Percentiles rank a stretch among this genome's conserved stretches.
phyloP scores from a whole-genome alignment of 2,329 filamentous ascomycete species.

The Corinectria fuckeliana region DNA sequence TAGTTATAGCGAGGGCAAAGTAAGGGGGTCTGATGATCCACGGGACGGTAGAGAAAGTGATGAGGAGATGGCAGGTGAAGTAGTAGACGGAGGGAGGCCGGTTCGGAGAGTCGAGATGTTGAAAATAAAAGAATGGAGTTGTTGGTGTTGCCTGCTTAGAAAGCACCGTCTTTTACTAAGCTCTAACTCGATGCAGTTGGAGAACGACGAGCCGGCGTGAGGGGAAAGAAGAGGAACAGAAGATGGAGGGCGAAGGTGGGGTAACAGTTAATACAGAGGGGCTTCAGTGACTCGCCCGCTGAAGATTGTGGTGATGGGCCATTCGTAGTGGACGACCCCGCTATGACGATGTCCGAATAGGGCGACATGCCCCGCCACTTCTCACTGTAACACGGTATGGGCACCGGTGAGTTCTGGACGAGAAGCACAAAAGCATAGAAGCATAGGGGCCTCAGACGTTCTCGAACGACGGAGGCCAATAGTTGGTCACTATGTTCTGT shows the following conservation, averaged over 20 bases:
- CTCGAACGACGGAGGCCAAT: not conserved
- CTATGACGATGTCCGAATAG: conserved; percentile 1
- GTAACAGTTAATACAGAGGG: conserved; percentile 2
- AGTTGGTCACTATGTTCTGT: not conserved
- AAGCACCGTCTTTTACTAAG: conserved; percentile 38
- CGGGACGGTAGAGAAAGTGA: not conserved
- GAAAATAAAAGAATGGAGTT: conserved; percentile 7
- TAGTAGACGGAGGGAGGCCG: not conserved
- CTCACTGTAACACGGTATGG: not conserved
- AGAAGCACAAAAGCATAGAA: not conserved
- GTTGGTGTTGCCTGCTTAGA: conserved; percentile 36
- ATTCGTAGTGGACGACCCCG: conserved; percentile 23
- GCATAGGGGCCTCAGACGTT: not conserved
- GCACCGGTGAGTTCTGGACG: not conserved
- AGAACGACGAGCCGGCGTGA: conserved; percentile 5
- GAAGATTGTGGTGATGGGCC: not conserved
- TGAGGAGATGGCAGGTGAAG: not conserved
- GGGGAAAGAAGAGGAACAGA: conserved; percentile 4
- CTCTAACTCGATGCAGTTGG: conserved; percentile 17
- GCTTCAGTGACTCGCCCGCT: not conserved
- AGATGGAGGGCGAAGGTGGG: not conserved
- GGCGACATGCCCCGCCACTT: not conserved
- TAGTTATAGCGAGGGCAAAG: conserved; percentile 21
- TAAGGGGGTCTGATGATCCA: not conserved
- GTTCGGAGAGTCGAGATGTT: conserved; percentile 3